Conservation (phyloP, 768 basidiomycete genomes). For the Psilocybe subaeruginosa region DNA sequence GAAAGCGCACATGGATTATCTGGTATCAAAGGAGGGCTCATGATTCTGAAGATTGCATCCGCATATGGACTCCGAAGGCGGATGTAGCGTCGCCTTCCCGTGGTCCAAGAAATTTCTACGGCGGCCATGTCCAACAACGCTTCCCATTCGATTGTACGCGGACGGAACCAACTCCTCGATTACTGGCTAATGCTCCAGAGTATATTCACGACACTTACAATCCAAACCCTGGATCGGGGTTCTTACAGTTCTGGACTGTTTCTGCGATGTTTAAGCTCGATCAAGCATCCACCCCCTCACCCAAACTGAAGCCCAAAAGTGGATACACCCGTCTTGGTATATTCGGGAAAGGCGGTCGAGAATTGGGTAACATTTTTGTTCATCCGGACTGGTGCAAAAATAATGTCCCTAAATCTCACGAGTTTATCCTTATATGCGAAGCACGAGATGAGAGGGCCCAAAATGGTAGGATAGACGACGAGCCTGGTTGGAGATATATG, state of each 20-base stretch:
- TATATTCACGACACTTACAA: conserved; percentile 8
- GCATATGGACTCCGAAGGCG: background rate
- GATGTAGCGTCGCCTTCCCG: background rate
- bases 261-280: conserved; percentile 1
- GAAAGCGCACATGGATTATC: conserved; percentile 8
- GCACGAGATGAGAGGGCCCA: conserved; percentile 6
- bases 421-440: conserved; percentile 16
- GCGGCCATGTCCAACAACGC: conserved; percentile 8
- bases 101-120: conserved; percentile 3
- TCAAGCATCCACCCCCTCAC: background rate
- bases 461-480: background rate
- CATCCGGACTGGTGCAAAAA: conserved; percentile 9
- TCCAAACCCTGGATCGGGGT: conserved; percentile 13
- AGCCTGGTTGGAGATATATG: conserved; percentile 12
- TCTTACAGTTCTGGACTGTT: conserved; percentile 17
- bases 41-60: conserved; percentile 3
- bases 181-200: background rate
- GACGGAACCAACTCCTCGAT: conserved; percentile 14
- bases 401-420: background rate
- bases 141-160: conserved; percentile 15
- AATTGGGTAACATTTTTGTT: conserved; percentile 4
- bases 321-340: conserved; percentile 1
- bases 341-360: background rate
- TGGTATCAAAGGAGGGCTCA: conserved; percentile 13
- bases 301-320: background rate